Evolutionary conservation across 768 basidiomycete genomes (phyloP).

Genomic region (Tephrocybe rancida): DNA sequence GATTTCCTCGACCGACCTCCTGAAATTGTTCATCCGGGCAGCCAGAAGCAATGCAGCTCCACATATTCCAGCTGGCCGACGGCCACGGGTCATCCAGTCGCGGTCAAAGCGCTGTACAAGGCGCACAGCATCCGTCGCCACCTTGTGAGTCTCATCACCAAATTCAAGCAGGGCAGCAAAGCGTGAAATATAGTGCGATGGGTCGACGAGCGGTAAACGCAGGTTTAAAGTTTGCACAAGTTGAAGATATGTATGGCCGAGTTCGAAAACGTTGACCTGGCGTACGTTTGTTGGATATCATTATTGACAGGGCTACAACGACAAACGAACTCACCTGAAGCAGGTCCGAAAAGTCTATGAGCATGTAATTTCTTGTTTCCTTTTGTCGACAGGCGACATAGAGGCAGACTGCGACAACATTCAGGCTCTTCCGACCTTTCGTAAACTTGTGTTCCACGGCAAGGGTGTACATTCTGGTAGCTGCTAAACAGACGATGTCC

Average conservation of each 20-base stretch:
- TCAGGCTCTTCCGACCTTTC: slow-evolving; percentile 88
- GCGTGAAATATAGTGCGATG: slow-evolving; percentile 94
- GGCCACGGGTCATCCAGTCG: slow-evolving; percentile 97
- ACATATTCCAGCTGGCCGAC: slow-evolving; percentile 96
- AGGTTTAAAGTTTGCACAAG: slow-evolving; percentile 87
- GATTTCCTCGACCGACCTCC: slow-evolving; percentile 91
- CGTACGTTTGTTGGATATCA: not conserved
- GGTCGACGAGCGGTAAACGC: slow-evolving; percentile 87
- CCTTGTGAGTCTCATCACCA: slow-evolving; percentile 89
- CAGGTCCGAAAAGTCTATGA: slow-evolving; percentile 98
- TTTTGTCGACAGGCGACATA: slow-evolving; percentile 93
- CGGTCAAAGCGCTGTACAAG: slow-evolving; percentile 92
- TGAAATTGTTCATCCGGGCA: slow-evolving; percentile 98
- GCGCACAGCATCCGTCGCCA: slow-evolving; percentile 91
- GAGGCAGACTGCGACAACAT: slow-evolving; percentile 94
- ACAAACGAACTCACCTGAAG: slow-evolving; percentile 61
- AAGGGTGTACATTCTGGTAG: slow-evolving; percentile 87
- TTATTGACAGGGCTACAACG: not conserved
- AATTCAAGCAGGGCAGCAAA: slow-evolving; percentile 96
- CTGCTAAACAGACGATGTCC: slow-evolving; percentile 78
- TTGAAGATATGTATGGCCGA: slow-evolving; percentile 95
- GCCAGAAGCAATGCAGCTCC: slow-evolving; percentile 94
- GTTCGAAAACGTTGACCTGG: slow-evolving; percentile 96
- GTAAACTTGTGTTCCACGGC: slow-evolving; percentile 95
- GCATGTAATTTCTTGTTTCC: slow-evolving; percentile 92